Evolutionary conservation across 2,329 filamentous ascomycete species (phyloP).

Genomic region (Lasiodiplodia gonubiensis): DNA sequence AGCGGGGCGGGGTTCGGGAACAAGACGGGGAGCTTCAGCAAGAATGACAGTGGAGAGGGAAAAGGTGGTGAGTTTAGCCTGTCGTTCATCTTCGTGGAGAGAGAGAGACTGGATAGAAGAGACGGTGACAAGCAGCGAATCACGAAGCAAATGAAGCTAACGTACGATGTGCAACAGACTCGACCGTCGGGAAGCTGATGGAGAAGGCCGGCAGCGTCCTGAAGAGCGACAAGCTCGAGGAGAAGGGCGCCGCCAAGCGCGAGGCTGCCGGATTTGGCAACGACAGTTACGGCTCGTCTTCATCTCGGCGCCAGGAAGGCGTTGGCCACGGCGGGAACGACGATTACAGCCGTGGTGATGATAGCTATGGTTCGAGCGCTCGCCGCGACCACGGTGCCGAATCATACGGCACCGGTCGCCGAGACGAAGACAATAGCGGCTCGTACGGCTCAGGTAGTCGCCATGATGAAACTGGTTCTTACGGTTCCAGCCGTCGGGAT

Average conservation of each 20-base stretch:
- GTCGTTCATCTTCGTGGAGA: conserved; percentile 1
- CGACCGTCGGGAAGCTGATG: conserved; percentile 62
- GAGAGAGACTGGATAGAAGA: too few relatives aligned
- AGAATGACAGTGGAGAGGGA: not conserved
- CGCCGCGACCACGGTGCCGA: not conserved
- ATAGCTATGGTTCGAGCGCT: conserved; percentile 4
- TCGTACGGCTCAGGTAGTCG: not conserved
- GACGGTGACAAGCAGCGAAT: too few relatives aligned
- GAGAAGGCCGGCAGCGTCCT: conserved; percentile 63
- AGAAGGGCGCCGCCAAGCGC: conserved; percentile 60
- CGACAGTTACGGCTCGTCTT: not conserved
- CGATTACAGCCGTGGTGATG: not conserved
- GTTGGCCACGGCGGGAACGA: conserved; percentile 53
- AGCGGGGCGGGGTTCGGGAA: conserved; percentile 47
- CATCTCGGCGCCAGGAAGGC: too few relatives aligned
- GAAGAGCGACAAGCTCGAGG: conserved; percentile 54
- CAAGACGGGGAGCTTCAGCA: conserved; percentile 36
- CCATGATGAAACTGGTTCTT: not conserved
- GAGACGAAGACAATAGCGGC: not conserved
- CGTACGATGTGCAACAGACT: conserved; percentile 45
- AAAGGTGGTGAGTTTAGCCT: not conserved
- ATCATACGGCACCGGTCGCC: not conserved
- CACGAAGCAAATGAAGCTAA: not conserved
- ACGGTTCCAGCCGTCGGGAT: conserved; percentile 1
- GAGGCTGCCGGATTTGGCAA: conserved; percentile 36